These are phyloP conservation scores for Cytospora chrysosperma DNA, from an alignment of 2,329 filamentous ascomycete genomes.

Conservation along the genomic window DNA sequence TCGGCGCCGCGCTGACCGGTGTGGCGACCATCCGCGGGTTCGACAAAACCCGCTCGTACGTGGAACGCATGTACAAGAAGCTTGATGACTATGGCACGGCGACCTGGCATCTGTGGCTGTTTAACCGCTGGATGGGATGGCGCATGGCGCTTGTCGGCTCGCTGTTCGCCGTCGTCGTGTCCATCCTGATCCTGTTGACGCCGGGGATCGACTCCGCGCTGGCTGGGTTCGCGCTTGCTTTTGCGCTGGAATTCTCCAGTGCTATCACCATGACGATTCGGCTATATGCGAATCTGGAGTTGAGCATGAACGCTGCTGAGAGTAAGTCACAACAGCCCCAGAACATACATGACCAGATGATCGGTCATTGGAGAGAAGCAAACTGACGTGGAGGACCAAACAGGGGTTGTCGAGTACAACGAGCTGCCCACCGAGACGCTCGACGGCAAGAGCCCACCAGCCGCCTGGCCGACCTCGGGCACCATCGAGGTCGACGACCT, in stretches of 20 bases:
- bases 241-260: slow-evolving; percentile 67
- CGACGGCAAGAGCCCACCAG: slow-evolving; percentile 59
- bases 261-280: slow-evolving; percentile 66
- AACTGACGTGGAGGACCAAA: background rate
- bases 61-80: slow-evolving; percentile 66
- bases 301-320: slow-evolving; percentile 78
- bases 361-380: background rate
- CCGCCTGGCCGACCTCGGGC: slow-evolving; percentile 74
- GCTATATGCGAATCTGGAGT: slow-evolving; percentile 67
- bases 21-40: slow-evolving; percentile 76
- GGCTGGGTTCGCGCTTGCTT: slow-evolving; percentile 73
- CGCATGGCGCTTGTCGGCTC: slow-evolving; percentile 70
- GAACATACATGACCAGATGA: background rate
- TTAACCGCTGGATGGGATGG: slow-evolving; percentile 76
- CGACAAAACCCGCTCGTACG: slow-evolving; percentile 64
- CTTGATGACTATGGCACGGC: slow-evolving; percentile 68
- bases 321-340: slow-evolving; percentile 36
- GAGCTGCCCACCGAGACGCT: slow-evolving; percentile 66
- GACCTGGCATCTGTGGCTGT: slow-evolving; percentile 67
- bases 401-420: slow-evolving; percentile 66
- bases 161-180: slow-evolving; percentile 65
- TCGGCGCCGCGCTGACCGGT: slow-evolving; percentile 69
- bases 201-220: slow-evolving; percentile 65
- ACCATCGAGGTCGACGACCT: slow-evolving; percentile 71
- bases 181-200: slow-evolving; percentile 61